These are phyloP conservation scores for Lipomyces starkeyi DNA, from an alignment of 805 yeast species.

Conservation along the genomic window DNA sequence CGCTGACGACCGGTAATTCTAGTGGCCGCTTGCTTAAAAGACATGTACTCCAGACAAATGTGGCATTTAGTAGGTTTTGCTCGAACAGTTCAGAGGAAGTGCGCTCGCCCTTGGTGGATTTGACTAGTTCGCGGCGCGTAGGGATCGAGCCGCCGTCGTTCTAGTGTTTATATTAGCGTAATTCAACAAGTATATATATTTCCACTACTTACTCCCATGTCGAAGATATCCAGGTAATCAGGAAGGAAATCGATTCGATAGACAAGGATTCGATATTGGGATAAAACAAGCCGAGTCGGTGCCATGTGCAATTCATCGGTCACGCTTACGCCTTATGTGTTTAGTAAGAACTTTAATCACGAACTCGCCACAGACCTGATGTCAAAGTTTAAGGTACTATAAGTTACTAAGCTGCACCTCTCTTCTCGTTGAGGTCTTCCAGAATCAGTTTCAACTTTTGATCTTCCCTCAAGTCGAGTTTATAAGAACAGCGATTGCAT, in stretches of 20 bases:
- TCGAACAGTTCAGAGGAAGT: slow-evolving; percentile 37
- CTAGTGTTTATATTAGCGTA: slow-evolving; percentile 3
- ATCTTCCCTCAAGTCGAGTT: not conserved
- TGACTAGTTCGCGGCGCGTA: slow-evolving; percentile 39
- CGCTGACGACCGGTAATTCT: slow-evolving; percentile 64
- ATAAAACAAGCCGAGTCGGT: not conserved
- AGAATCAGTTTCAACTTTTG: not conserved
- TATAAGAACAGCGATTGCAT: not conserved
- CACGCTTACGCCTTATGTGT: not conserved
- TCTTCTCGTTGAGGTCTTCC: not conserved
- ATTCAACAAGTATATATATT: not conserved
- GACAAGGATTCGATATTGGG: not conserved
- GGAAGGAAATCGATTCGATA: not conserved
- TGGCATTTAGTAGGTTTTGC: slow-evolving; percentile 24
- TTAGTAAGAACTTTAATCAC: slow-evolving; percentile 11
- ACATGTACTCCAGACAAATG: slow-evolving; percentile 55
- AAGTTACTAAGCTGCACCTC: not conserved
- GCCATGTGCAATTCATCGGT: not conserved
- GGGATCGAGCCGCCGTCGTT: slow-evolving; percentile 43
- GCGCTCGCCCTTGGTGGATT: slow-evolving; percentile 23
- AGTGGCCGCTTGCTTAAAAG: slow-evolving; percentile 53
- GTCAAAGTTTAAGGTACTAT: not conserved
- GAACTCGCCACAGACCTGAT: slow-evolving; percentile 1
- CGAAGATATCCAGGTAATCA: not conserved
- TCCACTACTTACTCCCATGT: slow-evolving; percentile 23